Evolutionary conservation across 2,329 filamentous ascomycete species (phyloP), one percentile per base, ranked within the genome.

Genomic region (Cladosporium sp.): DNA sequence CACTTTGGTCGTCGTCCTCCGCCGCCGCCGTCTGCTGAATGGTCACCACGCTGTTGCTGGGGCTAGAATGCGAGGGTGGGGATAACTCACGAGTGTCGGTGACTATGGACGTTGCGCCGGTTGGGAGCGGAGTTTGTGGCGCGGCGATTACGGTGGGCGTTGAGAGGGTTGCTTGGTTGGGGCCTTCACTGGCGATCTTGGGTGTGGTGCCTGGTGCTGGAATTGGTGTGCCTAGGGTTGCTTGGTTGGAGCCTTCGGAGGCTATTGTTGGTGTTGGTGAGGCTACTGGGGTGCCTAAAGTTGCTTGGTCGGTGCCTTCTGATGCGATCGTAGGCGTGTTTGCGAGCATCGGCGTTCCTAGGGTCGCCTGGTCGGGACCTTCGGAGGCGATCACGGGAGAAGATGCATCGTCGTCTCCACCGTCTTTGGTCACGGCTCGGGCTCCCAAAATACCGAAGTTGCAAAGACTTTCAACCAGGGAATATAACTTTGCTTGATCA

Each of bases 401-500:
- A 28, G 24, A 15, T 9, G 42, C 6, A 15, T 48, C 25, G 12
- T 50, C 28, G 9, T 3, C 19, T 2, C 37, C 45, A 6, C 35
- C 28, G 4, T 35, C 28, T 15, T 28, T 22, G 5, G 8, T n/a
- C 9, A 35, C 45, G 20, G 34, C 45, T 7, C 45, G 45, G 7
- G 17, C 7, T 32, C n/a, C 15, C 35, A 37, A 22, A 5, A 24
- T 17, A n/a, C 3, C 12, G 9, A 40, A 15, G 3, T 24, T 10
- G n/a, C 49, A 52, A 13, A 28, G 22, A 3, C 28, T 9, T 6
- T 34, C 28, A 15, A 45, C 32, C 2, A 39, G 25, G 8, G 39
- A 9, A 13, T 25, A 19, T 2, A 54, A 28, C 12, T 50, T 54
- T 40, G 39, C 54, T 32, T 57, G 53, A 40, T 59, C 59, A 15